A percentile compares a stretch with the other conserved stretches of the same genome.
These are phyloP conservation scores for Lantana camara DNA, from an alignment of 257 asterid genomes.

Conservation along the genomic window DNA sequence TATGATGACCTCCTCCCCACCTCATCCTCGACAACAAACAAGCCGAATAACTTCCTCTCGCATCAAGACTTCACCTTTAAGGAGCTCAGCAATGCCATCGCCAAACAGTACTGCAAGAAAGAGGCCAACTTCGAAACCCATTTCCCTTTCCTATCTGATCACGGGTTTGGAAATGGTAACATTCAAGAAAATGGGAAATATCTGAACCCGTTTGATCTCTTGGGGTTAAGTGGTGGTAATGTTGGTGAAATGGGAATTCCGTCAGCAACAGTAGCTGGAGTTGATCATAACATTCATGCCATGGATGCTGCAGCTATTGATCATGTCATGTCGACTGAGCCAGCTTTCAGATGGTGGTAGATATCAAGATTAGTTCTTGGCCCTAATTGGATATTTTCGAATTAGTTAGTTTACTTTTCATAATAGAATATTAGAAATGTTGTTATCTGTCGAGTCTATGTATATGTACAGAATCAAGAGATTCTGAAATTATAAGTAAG, in stretches of 20 bases:
- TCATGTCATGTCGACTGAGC: slow-evolving; percentile 50
- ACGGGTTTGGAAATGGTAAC: neutral
- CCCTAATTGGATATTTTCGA: slow-evolving; percentile 35
- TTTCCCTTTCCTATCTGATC: slow-evolving; percentile 27
- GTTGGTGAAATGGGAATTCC: slow-evolving; percentile 32
- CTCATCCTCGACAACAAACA: slow-evolving; percentile 23
- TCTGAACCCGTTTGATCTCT: slow-evolving; percentile 31
- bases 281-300: slow-evolving; percentile 11
- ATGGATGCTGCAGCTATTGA: slow-evolving; percentile 34
- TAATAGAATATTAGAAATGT: neutral
- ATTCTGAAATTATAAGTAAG: slow-evolving; percentile 34
- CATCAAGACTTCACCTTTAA: slow-evolving; percentile 35
- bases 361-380: slow-evolving; percentile 34
- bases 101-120: slow-evolving; percentile 44
- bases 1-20: neutral
- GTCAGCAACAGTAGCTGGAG: slow-evolving; percentile 23
- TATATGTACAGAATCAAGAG: slow-evolving; percentile 36
- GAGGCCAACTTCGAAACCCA: slow-evolving; percentile 30
- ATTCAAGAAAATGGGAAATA: slow-evolving; percentile 22
- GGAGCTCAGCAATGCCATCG: slow-evolving; percentile 44
- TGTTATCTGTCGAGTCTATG: slow-evolving; percentile 20
- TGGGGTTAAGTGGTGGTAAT: slow-evolving; percentile 21
- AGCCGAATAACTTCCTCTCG: slow-evolving; percentile 12
- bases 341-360: slow-evolving; percentile 53
- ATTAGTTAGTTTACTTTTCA: neutral